A percentile compares a stretch with the other conserved stretches of the same genome.
These are phyloP conservation scores for Ganoderma lingzhi DNA, from an alignment of 1,284 basidiomycete species.

Conservation along the genomic window DNA sequence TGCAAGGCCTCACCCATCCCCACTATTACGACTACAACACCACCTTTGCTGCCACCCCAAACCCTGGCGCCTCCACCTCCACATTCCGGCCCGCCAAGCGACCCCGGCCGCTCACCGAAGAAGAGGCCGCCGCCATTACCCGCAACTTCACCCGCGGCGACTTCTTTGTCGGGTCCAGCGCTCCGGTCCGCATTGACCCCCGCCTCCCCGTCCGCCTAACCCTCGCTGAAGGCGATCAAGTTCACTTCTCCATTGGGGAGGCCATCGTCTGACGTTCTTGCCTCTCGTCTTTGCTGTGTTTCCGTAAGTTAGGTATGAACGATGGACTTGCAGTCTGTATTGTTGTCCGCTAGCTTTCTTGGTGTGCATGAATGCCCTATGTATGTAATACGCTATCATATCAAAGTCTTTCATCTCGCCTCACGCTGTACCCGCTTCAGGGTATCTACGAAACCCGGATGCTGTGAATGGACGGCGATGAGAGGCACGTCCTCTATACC, in stretches of 20 bases:
- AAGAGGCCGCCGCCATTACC: conserved; percentile 81
- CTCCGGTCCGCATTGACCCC: conserved; percentile 81
- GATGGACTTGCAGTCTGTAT: conserved; percentile 32
- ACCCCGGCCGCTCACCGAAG: conserved; percentile 77
- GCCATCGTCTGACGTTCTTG: conserved; percentile 38
- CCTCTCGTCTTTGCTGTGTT: conserved; percentile 8
- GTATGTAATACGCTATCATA: conserved; percentile 25
- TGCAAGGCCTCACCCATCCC: conserved; percentile 61
- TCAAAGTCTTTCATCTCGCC: background rate
- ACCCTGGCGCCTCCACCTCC: conserved; percentile 58
- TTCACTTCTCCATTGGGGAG: conserved; percentile 80
- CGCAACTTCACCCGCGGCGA: conserved; percentile 80
- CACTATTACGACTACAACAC: conserved; percentile 84
- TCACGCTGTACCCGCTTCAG: background rate
- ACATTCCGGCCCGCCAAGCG: conserved; percentile 80
- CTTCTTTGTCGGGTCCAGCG: conserved; percentile 79
- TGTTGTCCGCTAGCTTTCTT: conserved; percentile 29
- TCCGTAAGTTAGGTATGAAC: conserved; percentile 14
- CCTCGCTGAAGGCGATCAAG: conserved; percentile 80
- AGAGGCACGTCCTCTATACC: background rate
- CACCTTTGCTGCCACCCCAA: conserved; percentile 42
- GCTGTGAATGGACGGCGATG: background rate
- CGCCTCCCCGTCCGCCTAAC: conserved; percentile 77
- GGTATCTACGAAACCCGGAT: background rate
- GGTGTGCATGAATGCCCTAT: conserved; percentile 18